Conservation (phyloP, 1,284 basidiomycete genomes). For the Boletus smithii region DNA sequence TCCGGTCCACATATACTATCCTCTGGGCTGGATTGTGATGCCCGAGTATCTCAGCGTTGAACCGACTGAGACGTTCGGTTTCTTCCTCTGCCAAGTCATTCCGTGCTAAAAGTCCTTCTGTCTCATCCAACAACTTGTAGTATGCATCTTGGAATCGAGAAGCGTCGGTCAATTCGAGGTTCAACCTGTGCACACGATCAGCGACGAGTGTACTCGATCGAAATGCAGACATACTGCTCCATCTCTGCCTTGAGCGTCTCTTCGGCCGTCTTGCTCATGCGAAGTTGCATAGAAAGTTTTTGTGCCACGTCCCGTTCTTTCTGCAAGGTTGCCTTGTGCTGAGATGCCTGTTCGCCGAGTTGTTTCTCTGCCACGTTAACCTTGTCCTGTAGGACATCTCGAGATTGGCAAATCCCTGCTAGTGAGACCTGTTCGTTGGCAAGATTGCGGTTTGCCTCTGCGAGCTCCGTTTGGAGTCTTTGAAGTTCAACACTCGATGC, state of each 20-base stretch:
- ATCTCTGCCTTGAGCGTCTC: slow-evolving; percentile 59
- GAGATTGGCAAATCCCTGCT: slow-evolving; percentile 19
- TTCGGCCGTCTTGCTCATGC: slow-evolving; percentile 58
- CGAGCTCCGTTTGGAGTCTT: slow-evolving; percentile 37
- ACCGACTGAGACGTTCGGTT: slow-evolving; percentile 58
- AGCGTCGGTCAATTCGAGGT: slow-evolving; percentile 52
- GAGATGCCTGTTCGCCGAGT: slow-evolving; percentile 26
- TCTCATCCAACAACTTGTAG: slow-evolving; percentile 55
- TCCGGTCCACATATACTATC: slow-evolving; percentile 71
- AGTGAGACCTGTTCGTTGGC: slow-evolving; percentile 20
- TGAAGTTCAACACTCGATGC: slow-evolving; percentile 41
- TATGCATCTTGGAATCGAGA: slow-evolving; percentile 69
- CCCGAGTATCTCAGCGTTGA: slow-evolving; percentile 74
- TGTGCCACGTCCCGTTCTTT: slow-evolving; percentile 51
- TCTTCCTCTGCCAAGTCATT: slow-evolving; percentile 74
- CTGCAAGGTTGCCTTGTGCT: slow-evolving; percentile 38
- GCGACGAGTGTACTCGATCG: neutral
- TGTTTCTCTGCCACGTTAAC: slow-evolving; percentile 19
- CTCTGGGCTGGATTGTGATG: slow-evolving; percentile 73
- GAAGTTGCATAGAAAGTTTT: slow-evolving; percentile 46
- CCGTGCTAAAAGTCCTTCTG: slow-evolving; percentile 58
- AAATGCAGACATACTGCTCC: slow-evolving; percentile 48
- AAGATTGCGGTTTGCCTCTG: slow-evolving; percentile 26
- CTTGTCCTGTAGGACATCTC: slow-evolving; percentile 34
- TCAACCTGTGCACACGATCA: slow-evolving; percentile 42